Base-by-base conservation (phyloP, 202 grass and related monocot genomes). In the Carex sylvatica region DNA sequence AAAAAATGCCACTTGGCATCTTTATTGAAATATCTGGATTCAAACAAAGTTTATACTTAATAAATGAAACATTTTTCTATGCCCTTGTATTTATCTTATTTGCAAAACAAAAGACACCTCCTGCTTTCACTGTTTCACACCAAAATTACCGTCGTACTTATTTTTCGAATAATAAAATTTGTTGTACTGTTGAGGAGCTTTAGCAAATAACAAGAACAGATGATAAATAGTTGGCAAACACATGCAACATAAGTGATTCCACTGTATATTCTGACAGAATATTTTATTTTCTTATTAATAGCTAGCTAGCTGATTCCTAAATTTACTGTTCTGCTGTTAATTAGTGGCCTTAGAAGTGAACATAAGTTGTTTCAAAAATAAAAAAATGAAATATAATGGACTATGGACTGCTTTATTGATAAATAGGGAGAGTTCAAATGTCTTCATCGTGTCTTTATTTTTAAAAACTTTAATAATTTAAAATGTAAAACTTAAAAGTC, bases 1-100 rank as follows among this genome's bases (percentile, higher is more conserved):
- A 80, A 80, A 24, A 67, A 82, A 69, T 20, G 35, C 42, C 78
- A 58, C 73, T 59, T 77, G 49, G 52, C 10, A 19, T 35, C 9
- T 59, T 35, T 13, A 80, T 65, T 47, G 2, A 64, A 44, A 65
- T 80, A 49, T 80, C 59, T 42, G 33, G 75, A 65, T 80, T 1
- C 11, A 49, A 49, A 30, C 31, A 65, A 49, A 65, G 8, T 63
- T 61, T 1, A 54, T 47, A 30, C 13, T 47, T 44, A 64, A 42
- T 24, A 46, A 80, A 80, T 40, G 14, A 53, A 28, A 44, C 0
- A 13, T 14, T 64, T 9, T 64, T 15, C 18, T 46, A 3, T 3
- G 4, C 20, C 54, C 77, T 63, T 54, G 10, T 24, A 80, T 64
- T 1, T 80, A 15, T 80, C 38, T 11, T 24, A 63, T 76, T 76